phyloP scores from a whole-genome alignment of 305 asterid species.

The Coffea humblotiana region DNA sequence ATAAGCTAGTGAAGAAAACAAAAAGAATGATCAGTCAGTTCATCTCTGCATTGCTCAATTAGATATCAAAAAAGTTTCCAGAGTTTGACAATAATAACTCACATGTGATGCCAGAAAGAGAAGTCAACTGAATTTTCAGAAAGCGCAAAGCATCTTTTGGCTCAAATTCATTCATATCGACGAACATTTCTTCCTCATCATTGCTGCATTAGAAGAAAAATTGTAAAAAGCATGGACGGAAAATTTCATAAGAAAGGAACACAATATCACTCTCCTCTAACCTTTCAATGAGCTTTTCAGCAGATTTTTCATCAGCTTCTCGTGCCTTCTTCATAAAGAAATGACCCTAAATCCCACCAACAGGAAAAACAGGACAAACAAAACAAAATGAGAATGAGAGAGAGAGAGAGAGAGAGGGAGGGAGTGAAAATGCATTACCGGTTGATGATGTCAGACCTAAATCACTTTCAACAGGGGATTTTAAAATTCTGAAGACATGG shows the following conservation, averaged over 20 bases:
- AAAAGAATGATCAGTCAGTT: constrained; percentile 13
- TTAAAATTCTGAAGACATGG: neutral
- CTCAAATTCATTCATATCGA: constrained; percentile 49
- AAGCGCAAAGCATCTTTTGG: constrained; percentile 62
- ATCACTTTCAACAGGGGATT: neutral
- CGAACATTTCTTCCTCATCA: constrained; percentile 42
- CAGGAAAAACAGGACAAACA: constrained; percentile 15
- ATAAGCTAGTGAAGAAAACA: constrained; percentile 46
- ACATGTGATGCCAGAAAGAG: constrained; percentile 62
- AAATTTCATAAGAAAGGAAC: constrained; percentile 17
- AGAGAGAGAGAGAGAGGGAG: neutral
- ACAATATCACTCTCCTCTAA: constrained; percentile 24
- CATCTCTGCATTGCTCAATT: constrained; percentile 13
- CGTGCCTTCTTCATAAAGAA: constrained; percentile 68
- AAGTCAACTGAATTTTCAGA: constrained; percentile 47
- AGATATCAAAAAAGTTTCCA: constrained; percentile 15
- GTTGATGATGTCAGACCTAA: neutral
- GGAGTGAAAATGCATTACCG: neutral
- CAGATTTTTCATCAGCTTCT: constrained; percentile 75
- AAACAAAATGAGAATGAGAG: neutral
- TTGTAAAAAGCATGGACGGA: constrained; percentile 19
- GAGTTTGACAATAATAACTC: constrained; percentile 30
- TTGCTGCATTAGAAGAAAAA: constrained; percentile 44
- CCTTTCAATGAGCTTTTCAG: constrained; percentile 59
- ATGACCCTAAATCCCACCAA: constrained; percentile 50